Percentiles rank a stretch among this genome's conserved stretches.
Evolutionary conservation across 1,139 yeast genomes (phyloP).

Genomic region (Blastobotrys ciferrii): DNA sequence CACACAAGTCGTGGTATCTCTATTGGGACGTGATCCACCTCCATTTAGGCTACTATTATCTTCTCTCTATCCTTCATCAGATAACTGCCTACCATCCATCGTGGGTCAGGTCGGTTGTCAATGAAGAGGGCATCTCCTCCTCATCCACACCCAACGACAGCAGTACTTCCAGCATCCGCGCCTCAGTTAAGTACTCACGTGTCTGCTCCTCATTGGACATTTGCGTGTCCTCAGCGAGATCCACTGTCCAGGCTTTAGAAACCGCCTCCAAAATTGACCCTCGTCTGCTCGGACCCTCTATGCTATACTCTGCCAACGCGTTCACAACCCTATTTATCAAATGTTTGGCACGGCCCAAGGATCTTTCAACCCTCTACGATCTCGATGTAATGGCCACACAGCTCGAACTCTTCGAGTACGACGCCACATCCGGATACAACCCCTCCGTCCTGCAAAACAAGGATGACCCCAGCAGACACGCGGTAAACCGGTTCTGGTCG

Average conservation of each 20-base stretch:
- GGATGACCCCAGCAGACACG: background rate
- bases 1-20: slow-evolving; percentile 7
- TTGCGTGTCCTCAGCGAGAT: slow-evolving; percentile 27
- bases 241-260: slow-evolving; percentile 22
- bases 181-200: slow-evolving; percentile 20
- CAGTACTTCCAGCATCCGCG: background rate
- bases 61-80: slow-evolving; percentile 30
- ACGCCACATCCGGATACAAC: background rate
- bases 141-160: background rate
- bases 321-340: slow-evolving; percentile 30
- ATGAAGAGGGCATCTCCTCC: background rate
- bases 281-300: slow-evolving; percentile 21
- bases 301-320: slow-evolving; percentile 26
- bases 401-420: slow-evolving; percentile 13
- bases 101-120: slow-evolving; percentile 26
- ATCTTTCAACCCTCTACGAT: slow-evolving; percentile 27
- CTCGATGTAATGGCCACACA: slow-evolving; percentile 23
- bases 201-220: slow-evolving; percentile 25
- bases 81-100: slow-evolving; percentile 35
- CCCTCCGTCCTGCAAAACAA: background rate
- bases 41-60: slow-evolving; percentile 28
- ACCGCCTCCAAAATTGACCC: slow-evolving; percentile 19
- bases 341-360: slow-evolving; percentile 28
- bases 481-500: background rate
- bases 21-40: slow-evolving; percentile 18